Evolutionary conservation across 805 yeast species (phyloP).

Genomic region (Candida suzukii): DNA sequence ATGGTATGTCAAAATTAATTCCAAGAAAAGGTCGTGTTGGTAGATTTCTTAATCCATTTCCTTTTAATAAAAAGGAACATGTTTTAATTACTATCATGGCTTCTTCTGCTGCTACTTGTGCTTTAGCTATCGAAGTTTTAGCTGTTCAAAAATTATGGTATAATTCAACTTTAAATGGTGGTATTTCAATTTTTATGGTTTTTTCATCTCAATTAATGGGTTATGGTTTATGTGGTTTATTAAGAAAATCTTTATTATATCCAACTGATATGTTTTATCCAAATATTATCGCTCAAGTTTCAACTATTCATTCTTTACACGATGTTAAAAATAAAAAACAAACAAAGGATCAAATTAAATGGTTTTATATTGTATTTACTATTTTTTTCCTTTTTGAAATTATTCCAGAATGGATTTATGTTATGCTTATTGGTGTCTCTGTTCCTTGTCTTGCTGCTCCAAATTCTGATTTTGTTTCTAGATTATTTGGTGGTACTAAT

Average conservation of each 20-base stretch:
- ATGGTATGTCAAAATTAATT: constrained; percentile 18
- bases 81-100: constrained; percentile 31
- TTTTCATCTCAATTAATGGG: constrained; percentile 25
- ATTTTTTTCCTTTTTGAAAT: constrained; percentile 22
- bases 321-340: constrained; percentile 11
- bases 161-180: constrained; percentile 15
- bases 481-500: constrained; percentile 26
- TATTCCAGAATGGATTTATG: constrained; percentile 25
- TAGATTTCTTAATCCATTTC: constrained; percentile 32
- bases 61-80: constrained; percentile 39
- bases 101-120: constrained; percentile 24
- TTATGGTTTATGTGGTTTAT: constrained; percentile 22
- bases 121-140: constrained; percentile 24
- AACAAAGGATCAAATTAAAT: constrained; percentile 16
- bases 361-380: constrained; percentile 17
- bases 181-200: constrained; percentile 23
- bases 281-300: constrained; percentile 28
- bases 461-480: constrained; percentile 18
- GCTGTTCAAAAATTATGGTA: constrained; percentile 28
- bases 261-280: constrained; percentile 30
- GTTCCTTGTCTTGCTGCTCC: constrained; percentile 24
- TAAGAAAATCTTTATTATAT: constrained; percentile 17
- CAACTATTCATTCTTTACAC: constrained; percentile 19
- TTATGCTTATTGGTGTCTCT: constrained; percentile 22
- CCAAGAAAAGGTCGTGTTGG: constrained; percentile 14